These are phyloP conservation scores for Thermothielavioides terrestris DNA, from an alignment of 495 filamentous ascomycete genomes.

Conservation along the genomic window DNA sequence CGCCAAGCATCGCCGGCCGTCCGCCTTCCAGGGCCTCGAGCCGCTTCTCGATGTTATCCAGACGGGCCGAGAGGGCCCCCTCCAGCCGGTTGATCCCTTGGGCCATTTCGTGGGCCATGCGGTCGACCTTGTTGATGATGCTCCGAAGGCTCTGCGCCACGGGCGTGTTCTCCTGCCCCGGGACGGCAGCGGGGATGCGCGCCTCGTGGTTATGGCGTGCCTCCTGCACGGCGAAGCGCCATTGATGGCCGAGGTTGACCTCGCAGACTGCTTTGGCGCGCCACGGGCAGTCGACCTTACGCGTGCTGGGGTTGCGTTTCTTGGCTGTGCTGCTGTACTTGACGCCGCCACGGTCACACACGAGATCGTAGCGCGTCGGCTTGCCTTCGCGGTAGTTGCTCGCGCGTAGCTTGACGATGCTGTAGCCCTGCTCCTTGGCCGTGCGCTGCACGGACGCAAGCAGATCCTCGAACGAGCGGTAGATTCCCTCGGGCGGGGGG, in stretches of 20 bases:
- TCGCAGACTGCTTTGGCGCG: conserved; percentile 46
- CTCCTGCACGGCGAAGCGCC: conserved; percentile 42
- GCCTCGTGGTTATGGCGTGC: conserved; percentile 43
- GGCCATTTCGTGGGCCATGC: conserved; percentile 35
- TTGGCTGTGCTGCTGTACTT: conserved; percentile 47
- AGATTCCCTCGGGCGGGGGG: conserved; percentile 43
- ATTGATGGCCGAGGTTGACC: conserved; percentile 42
- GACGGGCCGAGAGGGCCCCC: conserved; percentile 20
- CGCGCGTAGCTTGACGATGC: conserved; percentile 42
- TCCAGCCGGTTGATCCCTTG: conserved; percentile 26
- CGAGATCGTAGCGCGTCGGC: conserved; percentile 43
- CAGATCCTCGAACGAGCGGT: conserved; percentile 37
- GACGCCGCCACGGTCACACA: conserved; percentile 45
- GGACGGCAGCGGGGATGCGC: conserved; percentile 31
- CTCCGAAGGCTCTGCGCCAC: conserved; percentile 38
- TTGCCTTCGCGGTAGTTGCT: conserved; percentile 45
- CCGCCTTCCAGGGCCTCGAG: conserved; percentile 35
- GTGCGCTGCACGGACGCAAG: conserved; percentile 34
- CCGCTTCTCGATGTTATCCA: conserved; percentile 35
- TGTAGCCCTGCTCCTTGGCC: conserved; percentile 43
- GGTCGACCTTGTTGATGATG: conserved; percentile 41
- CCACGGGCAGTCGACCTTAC: conserved; percentile 46
- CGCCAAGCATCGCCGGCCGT: conserved; percentile 20
- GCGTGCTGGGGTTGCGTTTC: conserved; percentile 44
- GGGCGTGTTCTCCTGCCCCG: conserved; percentile 38